Evolutionary conservation across 257 asterid genomes (phyloP), one percentile per base, ranked within the genome.

Genomic region (Solanum medicagineum): DNA sequence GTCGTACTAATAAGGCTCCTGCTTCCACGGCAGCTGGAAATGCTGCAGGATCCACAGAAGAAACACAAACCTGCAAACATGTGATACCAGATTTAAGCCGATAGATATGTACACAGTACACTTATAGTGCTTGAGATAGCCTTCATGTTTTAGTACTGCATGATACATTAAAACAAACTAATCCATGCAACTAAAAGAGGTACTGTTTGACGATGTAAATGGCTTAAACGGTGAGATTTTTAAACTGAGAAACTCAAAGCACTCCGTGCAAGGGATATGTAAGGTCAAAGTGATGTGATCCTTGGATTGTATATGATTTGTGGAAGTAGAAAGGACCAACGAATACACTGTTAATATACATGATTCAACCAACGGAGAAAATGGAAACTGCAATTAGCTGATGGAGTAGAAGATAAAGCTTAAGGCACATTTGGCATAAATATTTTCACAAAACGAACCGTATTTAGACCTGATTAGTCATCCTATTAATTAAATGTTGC

Each of bases 21-120:
- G 98, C 99, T 91, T 95, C 97, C 71, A 95, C 92, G 29, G 98
- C 97, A 83, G 93, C 95, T 10, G 88, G 94, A 86, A 95, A 95
- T 68, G 97, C 93, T 49, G 92, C 60, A 12, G 99, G 98, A 91
- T 95, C 95, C 60, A 95, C 95, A 36, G 97, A 93, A 81, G 99
- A 95, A 82, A 95, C 98, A 84, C 99, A 95, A 85, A 95, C 89
- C 99, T 95, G 90, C 89, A 88, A 83, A 81, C 14, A 73, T 13
- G 57, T 44, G 36, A 16, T 7, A 79, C 65, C 29, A 79, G 24
- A 53, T 53, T 51, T 53, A 79, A 79, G 65, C 79, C 9, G 49
- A 68, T 32, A 36, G 71, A 36, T 32, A 68, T 16, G 9, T 70
- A 40, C 29, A 20, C 26, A 8, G 9, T 70, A 40, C 53, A 20